Evolutionary conservation across 164 flowering plant species (phyloP), one percentile per base, ranked within the genome.

Genomic region (Magnolia changhungtana): DNA sequence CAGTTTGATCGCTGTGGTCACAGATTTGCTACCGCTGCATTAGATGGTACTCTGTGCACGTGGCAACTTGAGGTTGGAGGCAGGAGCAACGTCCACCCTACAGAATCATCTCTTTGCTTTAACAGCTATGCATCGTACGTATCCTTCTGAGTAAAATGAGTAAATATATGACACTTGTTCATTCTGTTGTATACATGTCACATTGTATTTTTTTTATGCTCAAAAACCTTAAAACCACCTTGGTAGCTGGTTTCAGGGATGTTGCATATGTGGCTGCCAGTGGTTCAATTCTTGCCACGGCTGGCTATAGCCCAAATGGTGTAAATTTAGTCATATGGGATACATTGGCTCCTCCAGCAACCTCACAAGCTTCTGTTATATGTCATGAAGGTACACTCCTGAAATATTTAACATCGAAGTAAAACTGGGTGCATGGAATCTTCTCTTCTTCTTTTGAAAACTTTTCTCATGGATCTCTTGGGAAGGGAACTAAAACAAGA

Each of bases 31-130:
- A 88, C 90, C 70, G 92, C 90, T 79, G 97, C 98, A 74, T 82
- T 86, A 75, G 99, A 96, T 85, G 99, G 99, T 76, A 96, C 98
- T 7, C 87, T 96, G n/a, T 87, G 97, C 86, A 90, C 97, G 11
- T 96, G 99, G 99, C 98, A 94, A 85, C 94, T 94, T 81, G 99
- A 96, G 83, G 98, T 94, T 55, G 98, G 99, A 80, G 98, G 98
- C 81, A 86, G 94, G 80, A 91, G 91, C 87, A 90, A 92, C 69
- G 82, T 92, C 75, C 81, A 79, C 61, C 99, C 99, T 27, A 91
- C 93, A 50, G 97, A 96, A 80, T 92, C 98, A 77, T 87, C 92
- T 72, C 84, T 89, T 69, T 96, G 98, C 86, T 96, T 96, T 80
- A 86, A 86, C 74, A 82, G 83, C 79, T 84, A 90, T 82, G 90